A percentile compares a stretch with the other conserved stretches of the same genome.
These are phyloP conservation scores for Hypericum perforatum DNA, from an alignment of 345 rosid genomes.

Conservation along the genomic window DNA sequence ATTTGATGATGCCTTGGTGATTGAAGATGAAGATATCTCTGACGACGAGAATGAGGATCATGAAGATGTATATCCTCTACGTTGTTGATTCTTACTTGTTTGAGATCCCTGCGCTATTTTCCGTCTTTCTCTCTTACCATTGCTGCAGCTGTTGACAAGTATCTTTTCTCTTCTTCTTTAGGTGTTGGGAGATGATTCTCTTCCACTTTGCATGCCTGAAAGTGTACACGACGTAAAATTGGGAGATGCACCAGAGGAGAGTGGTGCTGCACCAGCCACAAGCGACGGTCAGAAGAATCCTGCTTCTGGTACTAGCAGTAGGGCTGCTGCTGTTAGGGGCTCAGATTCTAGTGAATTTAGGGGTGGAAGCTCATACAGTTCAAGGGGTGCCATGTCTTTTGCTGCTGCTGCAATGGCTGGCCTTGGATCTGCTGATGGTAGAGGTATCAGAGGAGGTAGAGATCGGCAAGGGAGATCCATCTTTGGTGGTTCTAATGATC, in stretches of 20 bases:
- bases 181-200: constrained; percentile 80
- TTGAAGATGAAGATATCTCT: constrained; percentile 96
- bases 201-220: constrained; percentile 85
- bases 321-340: constrained; percentile 54
- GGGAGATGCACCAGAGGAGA: constrained; percentile 73
- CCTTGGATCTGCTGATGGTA: constrained; percentile 78
- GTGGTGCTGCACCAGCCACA: constrained; percentile 31
- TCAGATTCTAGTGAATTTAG: constrained; percentile 70
- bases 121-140: no score
- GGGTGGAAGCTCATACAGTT: constrained; percentile 56
- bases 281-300: constrained; percentile 50
- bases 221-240: constrained; percentile 94
- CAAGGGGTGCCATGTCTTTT: constrained; percentile 93
- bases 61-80: constrained; percentile 65
- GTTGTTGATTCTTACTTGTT: neutral
- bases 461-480: constrained; percentile 78
- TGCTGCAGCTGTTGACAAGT: neutral
- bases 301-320: constrained; percentile 76
- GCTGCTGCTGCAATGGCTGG: constrained; percentile 99
- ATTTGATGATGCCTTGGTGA: constrained; percentile 88
- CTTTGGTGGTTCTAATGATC: constrained; percentile 55
- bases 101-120: neutral
- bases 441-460: constrained; percentile 88
- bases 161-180: constrained; percentile 16
- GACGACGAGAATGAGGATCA: constrained; percentile 91